Base-by-base conservation (phyloP, 371 early-diverging fungal genomes). In the Apophysomyces trapeziformis region DNA sequence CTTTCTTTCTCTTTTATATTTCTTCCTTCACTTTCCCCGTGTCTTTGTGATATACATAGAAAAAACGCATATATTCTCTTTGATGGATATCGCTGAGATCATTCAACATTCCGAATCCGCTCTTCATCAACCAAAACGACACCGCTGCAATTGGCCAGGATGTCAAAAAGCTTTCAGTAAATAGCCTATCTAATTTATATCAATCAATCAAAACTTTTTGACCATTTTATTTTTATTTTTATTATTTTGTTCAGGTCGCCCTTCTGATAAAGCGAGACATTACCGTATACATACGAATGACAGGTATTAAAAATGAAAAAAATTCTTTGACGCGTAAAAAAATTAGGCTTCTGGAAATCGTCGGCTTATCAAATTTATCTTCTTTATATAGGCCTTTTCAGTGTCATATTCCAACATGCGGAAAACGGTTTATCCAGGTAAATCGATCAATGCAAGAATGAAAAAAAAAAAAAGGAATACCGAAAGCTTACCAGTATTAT, bases 371-470 rank as follows among this genome's bases (percentile, higher is more conserved):
- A 13, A 26, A 26, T 26, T 26, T 26, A 26, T 57, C 4, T 57
- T 57, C 57, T 26, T 41, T 57, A 12, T 26, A 8, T 66, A 70
- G 74, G 39, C 74, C 71, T 39, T 74, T 65, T 58, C 68, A 65
- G 63, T 74, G 74, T 43, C 38, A 67, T 39, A 36, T 69, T 16
- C 37, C 38, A 11, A 41, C 38, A 13, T 74, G 74, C 58, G 74
- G 66, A 18, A 74, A 74, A 43, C 54, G 68, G 43, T 74, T 74
- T 60, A 74, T 74, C 65, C 74, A 74, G 61, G 74, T 74, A 70
- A 38, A 50, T 41, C 13, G 7, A 12, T 32, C 14, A 26, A 26
- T 26, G 32, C 32, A 26, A 26, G 32, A 26, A 26, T 2, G 32
- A 2, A 26, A 26, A 2, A 26, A 26, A 26, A 26, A 3, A 26